These are phyloP conservation scores for Aphanoascus verrucosus DNA, from an alignment of 2,329 filamentous ascomycete genomes.

Conservation along the genomic window DNA sequence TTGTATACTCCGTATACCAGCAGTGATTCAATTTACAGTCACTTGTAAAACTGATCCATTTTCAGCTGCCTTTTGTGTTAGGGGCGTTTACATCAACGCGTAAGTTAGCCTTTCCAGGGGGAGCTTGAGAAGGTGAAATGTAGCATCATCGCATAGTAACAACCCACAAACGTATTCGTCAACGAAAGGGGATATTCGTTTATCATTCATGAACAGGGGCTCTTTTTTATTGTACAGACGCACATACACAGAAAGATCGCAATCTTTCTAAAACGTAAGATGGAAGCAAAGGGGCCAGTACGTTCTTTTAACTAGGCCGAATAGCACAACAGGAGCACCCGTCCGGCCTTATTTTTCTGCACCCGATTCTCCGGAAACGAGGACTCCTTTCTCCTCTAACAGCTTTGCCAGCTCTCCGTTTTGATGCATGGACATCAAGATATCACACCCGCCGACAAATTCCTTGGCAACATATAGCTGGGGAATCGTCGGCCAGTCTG, in stretches of 20 bases:
- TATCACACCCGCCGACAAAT: slow-evolving; percentile 93
- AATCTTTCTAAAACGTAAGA: not conserved
- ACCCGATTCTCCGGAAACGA: slow-evolving; percentile 50
- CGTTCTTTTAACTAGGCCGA: not conserved
- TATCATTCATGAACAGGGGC: no score
- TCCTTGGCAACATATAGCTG: slow-evolving; percentile 93
- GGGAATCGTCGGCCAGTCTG: slow-evolving; percentile 97
- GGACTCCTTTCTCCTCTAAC: slow-evolving; percentile 82
- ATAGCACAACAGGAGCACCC: not conserved
- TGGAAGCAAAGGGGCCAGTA: not conserved
- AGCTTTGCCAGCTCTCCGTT: slow-evolving; percentile 86
- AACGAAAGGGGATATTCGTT: no score
- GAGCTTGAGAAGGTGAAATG: not conserved
- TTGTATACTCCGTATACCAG: not conserved
- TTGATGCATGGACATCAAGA: slow-evolving; percentile 93
- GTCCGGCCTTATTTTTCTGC: not conserved
- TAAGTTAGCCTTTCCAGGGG: not conserved
- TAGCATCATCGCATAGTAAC: not conserved
- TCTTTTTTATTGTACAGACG: not conserved
- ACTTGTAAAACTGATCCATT: not conserved
- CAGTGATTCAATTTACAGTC: not conserved
- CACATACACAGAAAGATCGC: not conserved
- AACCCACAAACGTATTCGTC: no score
- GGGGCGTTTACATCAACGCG: not conserved
- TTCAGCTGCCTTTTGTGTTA: not conserved